Percentiles rank a stretch among this genome's conserved stretches.
Evolutionary conservation across 345 rosid species (phyloP).

Genomic region (Raphanus raphanistrum): DNA sequence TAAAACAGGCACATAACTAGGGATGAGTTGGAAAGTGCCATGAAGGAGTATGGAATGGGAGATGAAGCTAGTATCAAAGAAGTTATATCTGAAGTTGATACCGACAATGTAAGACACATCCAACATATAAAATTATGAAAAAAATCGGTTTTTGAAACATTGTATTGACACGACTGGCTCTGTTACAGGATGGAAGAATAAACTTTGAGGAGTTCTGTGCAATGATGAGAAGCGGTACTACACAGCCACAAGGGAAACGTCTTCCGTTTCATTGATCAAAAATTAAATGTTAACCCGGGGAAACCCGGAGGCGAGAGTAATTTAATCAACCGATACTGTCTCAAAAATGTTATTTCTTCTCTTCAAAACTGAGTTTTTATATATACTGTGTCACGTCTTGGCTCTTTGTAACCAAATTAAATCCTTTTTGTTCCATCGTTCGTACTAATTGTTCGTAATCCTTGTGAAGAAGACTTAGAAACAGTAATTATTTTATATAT

Average conservation of each 20-base stretch:
- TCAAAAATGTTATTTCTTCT: neutral
- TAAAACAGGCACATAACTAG: slow-evolving; percentile 64
- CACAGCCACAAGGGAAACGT: slow-evolving; percentile 47
- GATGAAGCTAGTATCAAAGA: slow-evolving; percentile 80
- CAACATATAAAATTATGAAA: neutral
- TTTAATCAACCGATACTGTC: slow-evolving; percentile 1
- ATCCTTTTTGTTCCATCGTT: neutral
- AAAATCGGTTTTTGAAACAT: neutral
- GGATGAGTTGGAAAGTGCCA: slow-evolving; percentile 82
- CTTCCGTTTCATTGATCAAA: slow-evolving; percentile 40
- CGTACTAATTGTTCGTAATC: neutral
- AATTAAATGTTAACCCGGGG: neutral
- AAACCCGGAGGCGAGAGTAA: slow-evolving; percentile 19
- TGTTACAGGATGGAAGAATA: slow-evolving; percentile 77
- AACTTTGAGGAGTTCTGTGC: slow-evolving; percentile 88
- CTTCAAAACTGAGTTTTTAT: neutral
- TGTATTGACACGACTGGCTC: neutral
- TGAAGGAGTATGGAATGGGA: slow-evolving; percentile 87
- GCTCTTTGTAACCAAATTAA: neutral
- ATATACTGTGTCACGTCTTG: neutral
- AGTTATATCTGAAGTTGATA: slow-evolving; percentile 82
- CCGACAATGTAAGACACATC: slow-evolving; percentile 68
- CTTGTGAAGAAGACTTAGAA: neutral
- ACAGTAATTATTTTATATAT: neutral
- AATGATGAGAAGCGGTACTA: slow-evolving; percentile 85